Evolutionary conservation across 441 rosid genomes (phyloP).

Genomic region (Codiaeum variegatum): DNA sequence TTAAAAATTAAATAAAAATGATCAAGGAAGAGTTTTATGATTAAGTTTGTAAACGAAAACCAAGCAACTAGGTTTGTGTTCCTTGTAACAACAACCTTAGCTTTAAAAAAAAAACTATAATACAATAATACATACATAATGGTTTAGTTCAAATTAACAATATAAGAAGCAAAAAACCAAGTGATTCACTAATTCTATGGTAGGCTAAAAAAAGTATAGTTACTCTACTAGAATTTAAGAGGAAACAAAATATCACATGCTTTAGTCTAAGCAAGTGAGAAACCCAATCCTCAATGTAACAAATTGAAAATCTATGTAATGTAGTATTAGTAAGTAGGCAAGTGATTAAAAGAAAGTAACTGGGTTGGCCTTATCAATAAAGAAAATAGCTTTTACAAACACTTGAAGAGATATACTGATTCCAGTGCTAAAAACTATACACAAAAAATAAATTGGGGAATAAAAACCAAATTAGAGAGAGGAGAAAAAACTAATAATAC

Average conservation of each 20-base stretch:
- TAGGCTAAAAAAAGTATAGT: not conserved
- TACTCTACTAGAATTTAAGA: not conserved
- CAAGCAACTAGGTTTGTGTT: too few relatives aligned
- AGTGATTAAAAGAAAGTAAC: conserved; percentile 20
- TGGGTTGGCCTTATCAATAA: conserved; percentile 16
- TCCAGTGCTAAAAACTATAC: conserved; percentile 27
- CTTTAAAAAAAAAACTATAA: too few relatives aligned
- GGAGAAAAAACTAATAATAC: too few relatives aligned
- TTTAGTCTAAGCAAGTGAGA: conserved; percentile 12
- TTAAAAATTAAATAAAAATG: too few relatives aligned
- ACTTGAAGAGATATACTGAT: conserved; percentile 23
- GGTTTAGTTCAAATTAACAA: not conserved
- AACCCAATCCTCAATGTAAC: conserved; percentile 8
- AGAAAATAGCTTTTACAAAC: conserved; percentile 16
- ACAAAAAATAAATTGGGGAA: conserved; percentile 24
- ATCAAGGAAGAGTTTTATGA: too few relatives aligned
- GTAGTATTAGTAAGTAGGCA: conserved; percentile 11
- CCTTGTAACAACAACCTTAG: too few relatives aligned
- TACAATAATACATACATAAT: too few relatives aligned
- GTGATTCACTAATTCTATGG: not conserved
- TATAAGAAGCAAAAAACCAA: not conserved
- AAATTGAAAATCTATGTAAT: conserved; percentile 11
- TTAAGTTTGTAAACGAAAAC: too few relatives aligned
- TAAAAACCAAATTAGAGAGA: conserved; percentile 17
- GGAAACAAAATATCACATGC: too few relatives aligned